A percentile compares a stretch with the other conserved stretches of the same genome.
phyloP scores from a whole-genome alignment of 768 basidiomycete genomes.

The Megacollybia marginata region DNA sequence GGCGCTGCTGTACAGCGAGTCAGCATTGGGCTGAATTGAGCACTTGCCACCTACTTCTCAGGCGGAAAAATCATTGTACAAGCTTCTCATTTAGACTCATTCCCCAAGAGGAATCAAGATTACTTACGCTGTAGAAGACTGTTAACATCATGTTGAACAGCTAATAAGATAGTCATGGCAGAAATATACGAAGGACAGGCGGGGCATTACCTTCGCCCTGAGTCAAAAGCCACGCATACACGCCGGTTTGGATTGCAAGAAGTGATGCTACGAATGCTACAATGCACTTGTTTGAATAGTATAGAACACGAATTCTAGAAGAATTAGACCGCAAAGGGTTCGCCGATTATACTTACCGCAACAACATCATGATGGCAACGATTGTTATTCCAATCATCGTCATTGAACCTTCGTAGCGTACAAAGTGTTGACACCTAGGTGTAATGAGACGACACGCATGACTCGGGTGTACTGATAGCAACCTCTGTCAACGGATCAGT shows the following conservation, averaged over 20 bases:
- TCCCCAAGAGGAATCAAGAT: not conserved
- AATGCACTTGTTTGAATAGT: not conserved
- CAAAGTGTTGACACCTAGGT: conserved; percentile 19
- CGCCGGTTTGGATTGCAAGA: not conserved
- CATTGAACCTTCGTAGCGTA: conserved; percentile 29
- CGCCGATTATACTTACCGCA: not conserved
- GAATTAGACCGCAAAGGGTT: not conserved
- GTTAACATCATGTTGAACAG: not conserved
- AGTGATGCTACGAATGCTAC: not conserved
- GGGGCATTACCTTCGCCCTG: not conserved
- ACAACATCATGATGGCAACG: conserved; percentile 34
- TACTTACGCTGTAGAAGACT: not conserved
- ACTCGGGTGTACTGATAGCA: not conserved
- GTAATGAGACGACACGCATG: not conserved
- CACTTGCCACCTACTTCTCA: not conserved
- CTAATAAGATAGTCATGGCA: not conserved
- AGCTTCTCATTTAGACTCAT: not conserved
- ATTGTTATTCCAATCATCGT: conserved; percentile 32
- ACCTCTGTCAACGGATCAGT: not conserved
- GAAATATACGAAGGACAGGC: not conserved
- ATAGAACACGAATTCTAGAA: not conserved
- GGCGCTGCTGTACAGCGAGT: conserved; percentile 19
- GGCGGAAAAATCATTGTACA: not conserved
- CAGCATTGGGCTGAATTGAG: no score
- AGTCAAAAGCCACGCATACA: not conserved